Conservation (phyloP, 1,284 basidiomycete species). For the Leccinum griseonigrum region DNA sequence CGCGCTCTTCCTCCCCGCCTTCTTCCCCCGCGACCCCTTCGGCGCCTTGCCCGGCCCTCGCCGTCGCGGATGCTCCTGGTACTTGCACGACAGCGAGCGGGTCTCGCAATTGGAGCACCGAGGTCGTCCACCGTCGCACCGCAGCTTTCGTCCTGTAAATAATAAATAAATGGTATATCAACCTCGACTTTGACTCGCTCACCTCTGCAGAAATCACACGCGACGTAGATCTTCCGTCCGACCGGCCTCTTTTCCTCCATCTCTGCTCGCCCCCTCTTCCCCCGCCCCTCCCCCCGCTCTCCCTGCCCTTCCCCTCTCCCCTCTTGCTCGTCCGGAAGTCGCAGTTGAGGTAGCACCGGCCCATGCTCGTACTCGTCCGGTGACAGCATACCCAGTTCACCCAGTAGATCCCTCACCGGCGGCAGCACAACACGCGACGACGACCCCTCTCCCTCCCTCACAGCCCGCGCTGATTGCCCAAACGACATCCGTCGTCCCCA, state of each 20-base stretch:
- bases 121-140: slow-evolving; percentile 64
- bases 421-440: slow-evolving; percentile 29
- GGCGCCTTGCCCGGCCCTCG: slow-evolving; percentile 71
- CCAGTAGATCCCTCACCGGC: slow-evolving; percentile 28
- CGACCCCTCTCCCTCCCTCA: slow-evolving; percentile 15
- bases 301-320: slow-evolving; percentile 15
- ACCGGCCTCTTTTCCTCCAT: slow-evolving; percentile 26
- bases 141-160: slow-evolving; percentile 61
- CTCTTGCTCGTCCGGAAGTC: slow-evolving; percentile 24
- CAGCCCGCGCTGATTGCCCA: slow-evolving; percentile 15
- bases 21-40: slow-evolving; percentile 40
- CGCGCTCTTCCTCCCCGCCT: slow-evolving; percentile 24
- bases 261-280: slow-evolving; percentile 19
- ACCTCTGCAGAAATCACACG: slow-evolving; percentile 75
- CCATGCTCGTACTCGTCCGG: slow-evolving; percentile 19
- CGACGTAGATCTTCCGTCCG: slow-evolving; percentile 37
- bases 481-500: slow-evolving; percentile 26
- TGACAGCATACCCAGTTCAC: slow-evolving; percentile 23
- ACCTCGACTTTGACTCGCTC: slow-evolving; percentile 24
- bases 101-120: slow-evolving; percentile 56
- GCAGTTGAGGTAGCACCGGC: slow-evolving; percentile 31
- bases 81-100: slow-evolving; percentile 50
- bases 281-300: slow-evolving; percentile 16
- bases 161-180: not conserved
- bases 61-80: slow-evolving; percentile 52